Evolutionary conservation across 139 green algal genomes (phyloP).

Genomic region (Eudorina sp.): DNA sequence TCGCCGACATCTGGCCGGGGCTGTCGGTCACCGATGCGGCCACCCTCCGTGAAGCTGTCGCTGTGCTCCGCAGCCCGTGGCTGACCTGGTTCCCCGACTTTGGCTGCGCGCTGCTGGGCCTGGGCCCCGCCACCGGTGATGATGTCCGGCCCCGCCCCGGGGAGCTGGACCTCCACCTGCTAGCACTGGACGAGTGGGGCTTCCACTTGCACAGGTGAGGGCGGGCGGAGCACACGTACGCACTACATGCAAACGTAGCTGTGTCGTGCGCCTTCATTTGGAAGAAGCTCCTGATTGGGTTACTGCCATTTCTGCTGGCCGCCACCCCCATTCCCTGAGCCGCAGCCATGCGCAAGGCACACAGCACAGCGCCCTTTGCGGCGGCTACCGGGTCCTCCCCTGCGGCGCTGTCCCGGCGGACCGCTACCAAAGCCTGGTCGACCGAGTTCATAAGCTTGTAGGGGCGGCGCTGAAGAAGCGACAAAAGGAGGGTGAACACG

Average conservation of each 20-base stretch:
- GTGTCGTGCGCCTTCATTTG: too few species aligned
- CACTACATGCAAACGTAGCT: not conserved
- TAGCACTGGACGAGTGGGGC: conserved; percentile 48
- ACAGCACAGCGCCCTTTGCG: not conserved
- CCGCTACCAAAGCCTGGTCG: not conserved
- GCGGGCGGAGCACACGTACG: not conserved
- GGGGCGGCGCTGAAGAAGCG: not conserved
- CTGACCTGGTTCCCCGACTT: conserved; percentile 33
- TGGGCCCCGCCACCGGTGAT: not conserved
- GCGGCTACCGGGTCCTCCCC: not conserved
- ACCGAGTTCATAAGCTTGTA: not conserved
- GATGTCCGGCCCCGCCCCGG: not conserved
- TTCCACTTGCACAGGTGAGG: conserved; percentile 15
- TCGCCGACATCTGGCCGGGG: not conserved
- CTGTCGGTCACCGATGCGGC: not conserved
- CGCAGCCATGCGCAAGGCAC: not conserved
- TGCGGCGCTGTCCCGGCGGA: conserved; percentile 1
- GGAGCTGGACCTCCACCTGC: not conserved
- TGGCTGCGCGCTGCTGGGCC: conserved; percentile 31
- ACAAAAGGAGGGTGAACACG: not conserved
- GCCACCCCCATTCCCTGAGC: not conserved
- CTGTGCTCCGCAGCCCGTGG: not conserved
- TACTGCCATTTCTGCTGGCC: not conserved
- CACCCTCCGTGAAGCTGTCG: not conserved
- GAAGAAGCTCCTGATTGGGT: too few species aligned